phyloP scores from a whole-genome alignment of 495 filamentous ascomycete species.

The Daldinia grandis region DNA sequence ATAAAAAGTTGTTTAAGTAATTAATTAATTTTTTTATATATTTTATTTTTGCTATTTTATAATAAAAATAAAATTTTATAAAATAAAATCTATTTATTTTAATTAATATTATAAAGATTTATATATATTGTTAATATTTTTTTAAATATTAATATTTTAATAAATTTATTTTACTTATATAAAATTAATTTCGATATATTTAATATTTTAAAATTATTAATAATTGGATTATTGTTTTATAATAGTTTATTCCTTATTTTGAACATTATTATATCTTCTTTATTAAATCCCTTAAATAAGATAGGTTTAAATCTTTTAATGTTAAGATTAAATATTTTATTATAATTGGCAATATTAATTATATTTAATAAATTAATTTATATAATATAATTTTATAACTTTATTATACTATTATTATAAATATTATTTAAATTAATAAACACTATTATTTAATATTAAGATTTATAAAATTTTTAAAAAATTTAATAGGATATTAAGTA shows the following conservation, averaged over 20 bases:
- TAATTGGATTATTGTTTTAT: not conserved
- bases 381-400: too few relatives aligned
- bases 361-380: too few relatives aligned
- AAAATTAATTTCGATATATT: not conserved
- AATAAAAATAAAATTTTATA: not conserved
- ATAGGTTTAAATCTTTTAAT: too few relatives aligned
- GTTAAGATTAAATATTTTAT: too few relatives aligned
- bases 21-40: not conserved
- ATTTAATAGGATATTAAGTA: too few relatives aligned
- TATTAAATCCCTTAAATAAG: too few relatives aligned
- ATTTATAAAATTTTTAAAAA: too few relatives aligned
- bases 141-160: not conserved
- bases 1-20: not conserved
- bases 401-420: too few relatives aligned
- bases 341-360: too few relatives aligned
- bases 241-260: not conserved
- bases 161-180: not conserved
- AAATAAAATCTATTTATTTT: not conserved
- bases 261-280: too few relatives aligned
- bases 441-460: too few relatives aligned
- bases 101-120: not conserved
- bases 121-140: not conserved
- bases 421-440: too few relatives aligned
- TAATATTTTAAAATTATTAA: not conserved
- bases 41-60: not conserved